phyloP scores from a whole-genome alignment of 2,329 filamentous ascomycete genomes.

The Exophiala dermatitidis region DNA sequence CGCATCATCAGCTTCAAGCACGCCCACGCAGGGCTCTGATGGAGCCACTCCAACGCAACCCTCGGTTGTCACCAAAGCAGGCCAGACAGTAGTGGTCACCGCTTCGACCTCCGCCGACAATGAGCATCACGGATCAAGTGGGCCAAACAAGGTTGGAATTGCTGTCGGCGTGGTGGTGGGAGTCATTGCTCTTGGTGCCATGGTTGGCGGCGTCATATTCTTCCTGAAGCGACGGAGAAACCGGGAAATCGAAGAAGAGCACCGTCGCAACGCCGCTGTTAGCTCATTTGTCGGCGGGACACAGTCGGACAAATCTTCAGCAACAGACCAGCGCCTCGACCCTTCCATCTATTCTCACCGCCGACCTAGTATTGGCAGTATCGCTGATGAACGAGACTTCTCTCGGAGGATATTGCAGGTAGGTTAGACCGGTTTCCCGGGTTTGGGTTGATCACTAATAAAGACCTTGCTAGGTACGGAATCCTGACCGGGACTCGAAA shows the following conservation, averaged over 20 bases:
- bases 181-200: constrained; percentile 60
- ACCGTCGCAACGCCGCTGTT: constrained; percentile 71
- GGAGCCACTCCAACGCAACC: constrained; percentile 29
- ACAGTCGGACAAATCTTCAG: constrained; percentile 55
- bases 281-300: constrained; percentile 62
- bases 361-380: constrained; percentile 87
- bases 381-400: constrained; percentile 95
- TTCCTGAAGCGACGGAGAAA: constrained; percentile 69
- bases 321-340: constrained; percentile 76
- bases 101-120: constrained; percentile 28
- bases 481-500: constrained; percentile 24
- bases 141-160: constrained; percentile 72
- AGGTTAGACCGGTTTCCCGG: constrained; percentile 32
- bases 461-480: constrained; percentile 17
- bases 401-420: constrained; percentile 93
- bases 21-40: constrained; percentile 24
- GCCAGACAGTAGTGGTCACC: constrained; percentile 34
- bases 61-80: constrained; percentile 26
- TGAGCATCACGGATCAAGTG: constrained; percentile 27
- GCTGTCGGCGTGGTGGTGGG: constrained; percentile 83
- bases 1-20: constrained; percentile 42
- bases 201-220: constrained; percentile 64
- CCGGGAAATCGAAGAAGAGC: constrained; percentile 72
- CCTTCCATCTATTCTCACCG: constrained; percentile 72
- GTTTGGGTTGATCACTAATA: not conserved